A percentile compares a stretch with the other conserved stretches of the same genome.
These are phyloP conservation scores for Edaphochlamys debaryana DNA, from an alignment of 139 green algal genomes.

Conservation along the genomic window DNA sequence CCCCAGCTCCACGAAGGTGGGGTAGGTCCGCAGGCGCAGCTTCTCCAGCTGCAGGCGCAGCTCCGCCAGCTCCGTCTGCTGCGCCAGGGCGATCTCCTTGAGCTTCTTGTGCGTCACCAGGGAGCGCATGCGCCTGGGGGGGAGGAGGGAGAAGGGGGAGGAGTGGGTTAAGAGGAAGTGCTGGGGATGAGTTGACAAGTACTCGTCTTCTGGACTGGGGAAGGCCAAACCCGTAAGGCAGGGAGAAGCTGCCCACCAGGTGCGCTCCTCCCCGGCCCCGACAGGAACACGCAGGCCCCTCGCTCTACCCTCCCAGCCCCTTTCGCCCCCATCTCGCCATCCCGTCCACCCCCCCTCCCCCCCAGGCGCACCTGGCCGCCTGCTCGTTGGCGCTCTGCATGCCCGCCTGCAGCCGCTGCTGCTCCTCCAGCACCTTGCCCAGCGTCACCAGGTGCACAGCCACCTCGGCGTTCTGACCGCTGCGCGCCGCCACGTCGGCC, in stretches of 20 bases:
- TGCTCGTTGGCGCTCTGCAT: slow-evolving; percentile 45
- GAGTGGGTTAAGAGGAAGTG: background rate
- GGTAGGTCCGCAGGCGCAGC: slow-evolving; percentile 67
- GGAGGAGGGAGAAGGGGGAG: background rate
- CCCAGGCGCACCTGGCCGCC: slow-evolving; percentile 4
- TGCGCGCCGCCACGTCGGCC: background rate
- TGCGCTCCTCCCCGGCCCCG: too few relatives aligned
- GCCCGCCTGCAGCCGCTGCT: slow-evolving; percentile 47
- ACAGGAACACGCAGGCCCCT: too few relatives aligned
- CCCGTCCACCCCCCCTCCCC: background rate
- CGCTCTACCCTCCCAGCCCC: too few relatives aligned
- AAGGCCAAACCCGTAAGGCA: background rate
- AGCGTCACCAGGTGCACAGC: slow-evolving; percentile 52
- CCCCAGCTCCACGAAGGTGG: slow-evolving; percentile 59
- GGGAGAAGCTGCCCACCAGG: background rate
- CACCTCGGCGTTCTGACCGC: slow-evolving; percentile 50
- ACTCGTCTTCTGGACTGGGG: too few relatives aligned
- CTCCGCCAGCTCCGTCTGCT: slow-evolving; percentile 61
- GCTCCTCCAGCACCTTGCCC: slow-evolving; percentile 56
- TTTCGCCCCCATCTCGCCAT: background rate
- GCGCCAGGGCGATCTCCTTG: slow-evolving; percentile 68
- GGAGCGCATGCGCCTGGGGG: slow-evolving; percentile 53
- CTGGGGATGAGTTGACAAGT: too few relatives aligned
- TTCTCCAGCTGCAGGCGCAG: slow-evolving; percentile 59
- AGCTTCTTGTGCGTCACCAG: slow-evolving; percentile 74